phyloP scores from a whole-genome alignment of 2,329 filamentous ascomycete species.

The Blastomyces percursus region DNA sequence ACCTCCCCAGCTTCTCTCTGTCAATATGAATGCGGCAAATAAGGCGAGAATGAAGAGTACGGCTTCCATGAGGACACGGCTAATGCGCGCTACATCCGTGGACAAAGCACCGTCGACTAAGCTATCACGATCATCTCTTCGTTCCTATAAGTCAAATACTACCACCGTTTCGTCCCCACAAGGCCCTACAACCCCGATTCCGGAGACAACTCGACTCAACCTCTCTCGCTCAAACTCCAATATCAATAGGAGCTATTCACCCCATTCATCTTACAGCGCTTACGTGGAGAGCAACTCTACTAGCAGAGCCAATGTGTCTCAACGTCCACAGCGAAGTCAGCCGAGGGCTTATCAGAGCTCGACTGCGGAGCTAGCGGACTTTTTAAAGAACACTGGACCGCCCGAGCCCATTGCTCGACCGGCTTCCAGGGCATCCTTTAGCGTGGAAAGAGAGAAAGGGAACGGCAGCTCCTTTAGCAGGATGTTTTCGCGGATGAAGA shows the following conservation, averaged over 20 bases:
- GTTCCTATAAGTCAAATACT: conserved; percentile 15
- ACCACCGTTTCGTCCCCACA: conserved; percentile 1
- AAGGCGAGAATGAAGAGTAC: conserved; percentile 15
- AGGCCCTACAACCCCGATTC: neutral
- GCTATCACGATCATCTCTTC: conserved; percentile 25
- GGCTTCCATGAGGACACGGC: conserved; percentile 26
- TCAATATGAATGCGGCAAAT: conserved; percentile 12
- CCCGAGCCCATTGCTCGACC: conserved; percentile 33
- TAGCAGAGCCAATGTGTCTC: conserved; percentile 15
- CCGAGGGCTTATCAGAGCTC: conserved; percentile 24
- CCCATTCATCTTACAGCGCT: conserved; percentile 27
- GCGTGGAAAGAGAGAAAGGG: conserved; percentile 13
- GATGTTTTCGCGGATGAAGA: conserved; percentile 21
- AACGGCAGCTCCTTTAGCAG: conserved; percentile 15
- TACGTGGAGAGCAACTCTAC: conserved; percentile 31
- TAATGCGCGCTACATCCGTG: conserved; percentile 23
- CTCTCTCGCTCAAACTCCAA: conserved; percentile 20
- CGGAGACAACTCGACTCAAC: conserved; percentile 4
- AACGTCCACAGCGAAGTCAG: conserved; percentile 17
- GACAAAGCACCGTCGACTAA: conserved; percentile 23
- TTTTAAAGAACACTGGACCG: conserved; percentile 58
- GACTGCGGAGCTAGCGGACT: conserved; percentile 61
- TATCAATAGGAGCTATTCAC: conserved; percentile 20
- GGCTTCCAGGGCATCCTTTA: conserved; percentile 9
- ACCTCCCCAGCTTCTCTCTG: conserved; percentile 22